Evolutionary conservation across 2,329 filamentous ascomycete genomes (phyloP).

Genomic region (Chaetomium globosum): DNA sequence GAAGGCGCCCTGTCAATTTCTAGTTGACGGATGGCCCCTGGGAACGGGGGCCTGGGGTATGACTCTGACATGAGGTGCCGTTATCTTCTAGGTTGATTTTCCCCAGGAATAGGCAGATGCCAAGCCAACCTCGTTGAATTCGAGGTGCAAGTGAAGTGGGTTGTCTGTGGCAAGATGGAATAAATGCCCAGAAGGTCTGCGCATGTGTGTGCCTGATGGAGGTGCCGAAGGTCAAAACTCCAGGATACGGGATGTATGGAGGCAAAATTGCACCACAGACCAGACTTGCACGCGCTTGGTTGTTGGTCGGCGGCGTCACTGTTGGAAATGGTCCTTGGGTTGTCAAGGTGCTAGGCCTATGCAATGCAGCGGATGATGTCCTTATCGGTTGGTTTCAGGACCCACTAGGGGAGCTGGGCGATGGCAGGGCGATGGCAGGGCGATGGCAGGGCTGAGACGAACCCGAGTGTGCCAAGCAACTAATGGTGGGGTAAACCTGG

Average conservation of each 20-base stretch:
- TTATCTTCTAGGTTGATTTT: background rate
- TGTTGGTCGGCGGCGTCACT: background rate
- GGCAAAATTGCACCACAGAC: background rate
- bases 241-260: background rate
- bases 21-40: slow-evolving; percentile 4
- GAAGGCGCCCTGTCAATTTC: slow-evolving; percentile 28
- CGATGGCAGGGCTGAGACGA: background rate
- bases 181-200: background rate
- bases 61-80: slow-evolving; percentile 20
- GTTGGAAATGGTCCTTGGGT: background rate
- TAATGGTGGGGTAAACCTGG: background rate
- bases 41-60: slow-evolving; percentile 9
- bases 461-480: background rate
- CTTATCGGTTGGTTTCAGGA: background rate
- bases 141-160: background rate
- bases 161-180: background rate
- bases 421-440: background rate
- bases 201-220: background rate
- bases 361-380: background rate
- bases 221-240: background rate
- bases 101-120: background rate
- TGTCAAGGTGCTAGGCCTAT: background rate
- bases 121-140: background rate
- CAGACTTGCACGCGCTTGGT: background rate
- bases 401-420: background rate